These are phyloP conservation scores for Diddensiella caesifluorescens DNA, from an alignment of 805 yeast species.

Conservation along the genomic window DNA sequence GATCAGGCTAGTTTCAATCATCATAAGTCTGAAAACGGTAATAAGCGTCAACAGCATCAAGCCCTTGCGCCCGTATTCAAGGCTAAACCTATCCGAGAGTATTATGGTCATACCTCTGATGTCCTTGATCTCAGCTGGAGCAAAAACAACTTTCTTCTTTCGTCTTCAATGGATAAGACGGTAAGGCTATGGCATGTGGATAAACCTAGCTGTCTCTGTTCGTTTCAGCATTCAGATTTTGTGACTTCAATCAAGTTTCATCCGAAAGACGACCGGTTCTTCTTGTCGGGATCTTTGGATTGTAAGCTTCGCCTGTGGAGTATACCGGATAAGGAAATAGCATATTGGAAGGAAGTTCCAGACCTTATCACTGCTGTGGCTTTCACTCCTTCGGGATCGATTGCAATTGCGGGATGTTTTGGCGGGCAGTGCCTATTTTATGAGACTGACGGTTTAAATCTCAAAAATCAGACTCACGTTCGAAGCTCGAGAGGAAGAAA, in stretches of 20 bases:
- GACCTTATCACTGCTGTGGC: constrained; percentile 70
- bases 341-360: constrained; percentile 55
- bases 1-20: constrained; percentile 1
- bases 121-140: constrained; percentile 84
- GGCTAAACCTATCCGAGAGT: constrained; percentile 53
- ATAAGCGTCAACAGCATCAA: constrained; percentile 6
- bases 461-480: constrained; percentile 43
- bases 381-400: constrained; percentile 58
- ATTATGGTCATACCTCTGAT: constrained; percentile 63
- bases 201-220: constrained; percentile 53
- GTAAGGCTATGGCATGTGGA: constrained; percentile 83
- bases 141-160: constrained; percentile 69
- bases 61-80: constrained; percentile 75
- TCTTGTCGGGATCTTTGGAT: constrained; percentile 76
- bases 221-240: constrained; percentile 71
- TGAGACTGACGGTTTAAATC: constrained; percentile 57
- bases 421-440: constrained; percentile 60
- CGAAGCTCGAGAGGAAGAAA: constrained; percentile 30
- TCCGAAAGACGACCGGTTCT: constrained; percentile 81
- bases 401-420: constrained; percentile 70
- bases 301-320: constrained; percentile 77
- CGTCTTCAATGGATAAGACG: constrained; percentile 81
- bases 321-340: constrained; percentile 63
- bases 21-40: neutral
- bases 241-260: constrained; percentile 78